Evolutionary conservation across 1,139 yeast species (phyloP).

Genomic region (Debaryomyces singareniensis): DNA sequence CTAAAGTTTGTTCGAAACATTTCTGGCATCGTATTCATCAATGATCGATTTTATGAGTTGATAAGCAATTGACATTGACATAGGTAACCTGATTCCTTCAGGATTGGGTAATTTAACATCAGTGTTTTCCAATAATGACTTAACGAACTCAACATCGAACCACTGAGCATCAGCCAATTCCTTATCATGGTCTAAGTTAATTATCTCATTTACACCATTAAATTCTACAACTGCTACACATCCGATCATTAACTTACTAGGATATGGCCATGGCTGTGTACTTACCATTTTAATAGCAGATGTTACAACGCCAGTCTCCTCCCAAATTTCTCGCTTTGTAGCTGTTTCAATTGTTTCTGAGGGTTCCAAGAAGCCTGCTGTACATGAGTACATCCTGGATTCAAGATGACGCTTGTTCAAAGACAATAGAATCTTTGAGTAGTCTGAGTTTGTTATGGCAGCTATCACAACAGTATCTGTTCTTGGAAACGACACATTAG

Average conservation of each 20-base stretch:
- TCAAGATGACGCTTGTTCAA: constrained; percentile 49
- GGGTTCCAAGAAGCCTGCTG: constrained; percentile 96
- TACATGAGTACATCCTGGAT: constrained; percentile 65
- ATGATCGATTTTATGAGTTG: constrained; percentile 38
- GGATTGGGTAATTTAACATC: constrained; percentile 24
- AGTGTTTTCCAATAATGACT: constrained; percentile 26
- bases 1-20: too few species aligned
- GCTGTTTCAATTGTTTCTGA: constrained; percentile 89
- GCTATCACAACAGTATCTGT: constrained; percentile 85
- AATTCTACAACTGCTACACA: constrained; percentile 72
- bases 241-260: constrained; percentile 89
- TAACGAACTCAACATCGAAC: constrained; percentile 58
- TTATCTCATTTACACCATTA: constrained; percentile 51
- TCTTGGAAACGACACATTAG: constrained; percentile 77
- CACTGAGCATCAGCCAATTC: constrained; percentile 82
- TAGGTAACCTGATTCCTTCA: constrained; percentile 36
- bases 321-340: constrained; percentile 87
- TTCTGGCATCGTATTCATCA: constrained; percentile 28
- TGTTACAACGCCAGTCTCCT: constrained; percentile 82
- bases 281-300: constrained; percentile 52
- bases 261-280: constrained; percentile 96
- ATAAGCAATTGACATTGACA: constrained; percentile 36
- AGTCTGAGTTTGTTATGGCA: constrained; percentile 61
- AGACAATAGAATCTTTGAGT: constrained; percentile 64
- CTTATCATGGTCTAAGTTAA: constrained; percentile 74